Percentiles rank a stretch among this genome's conserved stretches.
Conservation (phyloP, 2,329 filamentous ascomycete species). For the Aspergillus texensis region DNA sequence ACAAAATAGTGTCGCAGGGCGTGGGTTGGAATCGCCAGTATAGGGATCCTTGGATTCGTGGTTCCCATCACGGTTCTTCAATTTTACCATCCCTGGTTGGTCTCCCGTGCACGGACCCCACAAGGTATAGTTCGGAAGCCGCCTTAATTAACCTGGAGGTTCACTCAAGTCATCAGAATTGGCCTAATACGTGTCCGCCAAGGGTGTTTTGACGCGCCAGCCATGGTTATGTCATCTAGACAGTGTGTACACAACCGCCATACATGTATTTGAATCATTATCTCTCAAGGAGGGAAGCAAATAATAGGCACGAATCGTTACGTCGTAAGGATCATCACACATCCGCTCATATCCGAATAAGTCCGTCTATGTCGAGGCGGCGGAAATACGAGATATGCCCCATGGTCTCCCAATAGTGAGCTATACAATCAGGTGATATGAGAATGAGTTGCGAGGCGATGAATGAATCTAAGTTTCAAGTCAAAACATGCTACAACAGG, state of each 20-base stretch:
- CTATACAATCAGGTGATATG: constrained; percentile 73
- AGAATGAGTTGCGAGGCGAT: constrained; percentile 77
- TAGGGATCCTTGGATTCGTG: neutral
- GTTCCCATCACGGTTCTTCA: neutral
- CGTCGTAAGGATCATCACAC: constrained; percentile 9
- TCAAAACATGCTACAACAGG: constrained; percentile 11
- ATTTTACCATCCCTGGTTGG: neutral
- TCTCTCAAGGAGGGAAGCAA: neutral
- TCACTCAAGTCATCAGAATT: neutral
- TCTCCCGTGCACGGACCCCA: neutral
- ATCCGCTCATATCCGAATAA: constrained; percentile 33
- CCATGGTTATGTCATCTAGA: neutral
- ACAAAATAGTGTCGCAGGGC: neutral
- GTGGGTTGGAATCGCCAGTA: neutral
- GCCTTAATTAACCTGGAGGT: neutral
- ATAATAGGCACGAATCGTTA: constrained; percentile 11
- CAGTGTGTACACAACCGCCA: constrained; percentile 9
- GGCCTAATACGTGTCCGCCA: neutral
- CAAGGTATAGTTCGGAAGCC: neutral
- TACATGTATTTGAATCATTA: neutral
- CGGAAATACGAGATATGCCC: constrained; percentile 49
- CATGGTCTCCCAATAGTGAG: constrained; percentile 76
- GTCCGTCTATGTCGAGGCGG: constrained; percentile 45
- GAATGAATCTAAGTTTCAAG: constrained; percentile 48
- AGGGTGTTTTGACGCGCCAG: neutral